Evolutionary conservation across 2,329 filamentous ascomycete species (phyloP), one percentile per base, ranked within the genome.

Genomic region (Beauveria scarabaeidicola): DNA sequence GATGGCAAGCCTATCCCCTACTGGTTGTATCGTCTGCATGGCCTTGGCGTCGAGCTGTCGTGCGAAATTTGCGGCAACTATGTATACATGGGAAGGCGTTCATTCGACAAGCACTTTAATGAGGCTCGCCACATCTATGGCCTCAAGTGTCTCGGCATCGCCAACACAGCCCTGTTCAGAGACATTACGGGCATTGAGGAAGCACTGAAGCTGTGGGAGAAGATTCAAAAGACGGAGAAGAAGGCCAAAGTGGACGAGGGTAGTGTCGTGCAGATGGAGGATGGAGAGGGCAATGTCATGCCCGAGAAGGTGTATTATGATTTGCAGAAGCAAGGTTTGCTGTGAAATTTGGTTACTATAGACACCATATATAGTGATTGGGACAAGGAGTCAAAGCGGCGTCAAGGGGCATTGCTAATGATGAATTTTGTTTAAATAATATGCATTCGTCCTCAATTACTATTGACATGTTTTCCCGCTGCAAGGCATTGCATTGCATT

Each of bases 1-100:
- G 94, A 99, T 66, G 94, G 95, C 66, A 99, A 99, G 71, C 94
- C 95, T 0, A 99, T 99, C 67, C 94, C 95, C 0, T 99, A 94
- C 78, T 99, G 94, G 94, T 82, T 99, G 17, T 99, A 97, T 80
- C 94, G 97, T 66, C 81, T 99, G 17, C 94, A 99, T 70, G 94
- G 94, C 1, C 78, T 99, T 27, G 94, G 94, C 9, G 91, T 96
- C 13, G 94, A 99, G 67, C 96, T 97, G 66, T 82, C 89, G 0
- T 99, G 94, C 77, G 93, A 99, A 72, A 90, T 99, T 60, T 99
- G 94, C 70, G 94, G 94, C 59, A 97, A 97, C 74, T 97, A 91
- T 69, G 91, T 97, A n/a, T 97, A 97, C 77, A 97, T 96, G 89
- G 94, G 94, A 17, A 83, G 94, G 25, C 85, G 94, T 53, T 92